These are phyloP conservation scores for Microsporum canis DNA, from an alignment of 2,329 filamentous ascomycete genomes.

Conservation along the genomic window DNA sequence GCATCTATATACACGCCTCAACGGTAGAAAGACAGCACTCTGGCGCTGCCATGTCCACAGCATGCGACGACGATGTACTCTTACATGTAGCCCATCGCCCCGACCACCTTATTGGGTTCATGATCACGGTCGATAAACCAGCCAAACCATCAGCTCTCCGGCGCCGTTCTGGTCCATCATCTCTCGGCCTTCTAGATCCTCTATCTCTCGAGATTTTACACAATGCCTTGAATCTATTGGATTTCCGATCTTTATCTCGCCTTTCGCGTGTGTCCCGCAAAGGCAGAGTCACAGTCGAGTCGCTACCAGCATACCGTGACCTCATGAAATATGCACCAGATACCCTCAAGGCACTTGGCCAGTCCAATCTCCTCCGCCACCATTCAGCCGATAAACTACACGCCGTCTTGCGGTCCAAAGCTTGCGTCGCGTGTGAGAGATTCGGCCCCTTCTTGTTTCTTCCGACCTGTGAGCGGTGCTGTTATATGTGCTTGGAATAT, in stretches of 20 bases:
- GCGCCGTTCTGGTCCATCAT: neutral
- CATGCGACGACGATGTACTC: neutral
- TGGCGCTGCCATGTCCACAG: neutral
- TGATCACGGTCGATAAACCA: neutral
- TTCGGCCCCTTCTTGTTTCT: constrained; percentile 5
- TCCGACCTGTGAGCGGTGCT: constrained; percentile 2
- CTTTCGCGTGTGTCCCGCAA: neutral
- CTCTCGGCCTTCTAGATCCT: neutral
- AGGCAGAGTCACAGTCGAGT: constrained; percentile 1
- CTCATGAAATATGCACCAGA: neutral
- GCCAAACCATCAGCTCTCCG: neutral
- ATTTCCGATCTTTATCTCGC: neutral
- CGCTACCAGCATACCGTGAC: constrained; percentile 1
- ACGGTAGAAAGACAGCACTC: neutral
- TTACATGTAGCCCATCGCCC: neutral
- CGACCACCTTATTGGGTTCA: neutral
- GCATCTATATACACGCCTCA: too few species aligned
- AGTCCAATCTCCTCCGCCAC: neutral
- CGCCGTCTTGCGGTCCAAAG: neutral
- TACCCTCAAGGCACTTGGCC: neutral
- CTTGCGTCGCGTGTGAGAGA: neutral
- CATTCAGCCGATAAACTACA: neutral
- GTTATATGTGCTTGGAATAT: neutral
- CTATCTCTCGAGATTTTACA: constrained; percentile 4
- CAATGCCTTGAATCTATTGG: neutral